A percentile compares a stretch with the other conserved stretches of the same genome.
Evolutionary conservation across 352 stramenopile species (phyloP).

Genomic region (Globisporangium paroecandrum): DNA sequence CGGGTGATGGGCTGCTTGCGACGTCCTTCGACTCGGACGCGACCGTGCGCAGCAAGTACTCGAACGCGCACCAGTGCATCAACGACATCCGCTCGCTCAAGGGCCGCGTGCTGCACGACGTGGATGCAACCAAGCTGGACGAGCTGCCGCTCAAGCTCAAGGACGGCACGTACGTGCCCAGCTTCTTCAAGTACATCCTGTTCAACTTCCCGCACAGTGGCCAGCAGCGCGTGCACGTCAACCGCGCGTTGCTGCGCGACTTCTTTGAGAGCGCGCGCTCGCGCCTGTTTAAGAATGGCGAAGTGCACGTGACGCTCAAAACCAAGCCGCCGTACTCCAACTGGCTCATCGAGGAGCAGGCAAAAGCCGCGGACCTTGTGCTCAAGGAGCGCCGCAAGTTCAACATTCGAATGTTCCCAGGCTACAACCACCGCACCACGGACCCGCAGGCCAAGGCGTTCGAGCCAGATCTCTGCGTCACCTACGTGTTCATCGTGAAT

Average conservation of each 20-base stretch:
- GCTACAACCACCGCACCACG: conserved; percentile 87
- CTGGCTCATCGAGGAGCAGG: conserved; percentile 85
- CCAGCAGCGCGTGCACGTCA: conserved; percentile 86
- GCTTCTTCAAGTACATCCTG: conserved; percentile 80
- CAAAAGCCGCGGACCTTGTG: conserved; percentile 62
- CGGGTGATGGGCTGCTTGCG: conserved; percentile 52
- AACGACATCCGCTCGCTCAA: conserved; percentile 34
- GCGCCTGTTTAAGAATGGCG: conserved; percentile 52
- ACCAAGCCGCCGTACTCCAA: conserved; percentile 84
- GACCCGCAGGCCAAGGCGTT: conserved; percentile 83
- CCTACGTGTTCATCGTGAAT: conserved; percentile 87
- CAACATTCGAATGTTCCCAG: conserved; percentile 66
- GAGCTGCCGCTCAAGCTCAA: conserved; percentile 36
- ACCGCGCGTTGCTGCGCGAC: conserved; percentile 69
- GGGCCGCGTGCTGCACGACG: conserved; percentile 60
- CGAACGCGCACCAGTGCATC: conserved; percentile 73
- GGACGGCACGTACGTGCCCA: conserved; percentile 23
- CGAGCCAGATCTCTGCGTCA: conserved; percentile 76
- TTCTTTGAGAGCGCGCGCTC: conserved; percentile 82
- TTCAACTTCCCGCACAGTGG: conserved; percentile 90
- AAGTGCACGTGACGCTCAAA: conserved; percentile 86
- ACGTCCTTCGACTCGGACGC: conserved; percentile 78
- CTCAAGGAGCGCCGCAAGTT: conserved; percentile 77
- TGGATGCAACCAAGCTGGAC: conserved; percentile 82
- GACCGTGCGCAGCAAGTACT: conserved; percentile 69